Conservation (phyloP, 2,329 filamentous ascomycete species). For the Alternaria angustiovoidea region DNA sequence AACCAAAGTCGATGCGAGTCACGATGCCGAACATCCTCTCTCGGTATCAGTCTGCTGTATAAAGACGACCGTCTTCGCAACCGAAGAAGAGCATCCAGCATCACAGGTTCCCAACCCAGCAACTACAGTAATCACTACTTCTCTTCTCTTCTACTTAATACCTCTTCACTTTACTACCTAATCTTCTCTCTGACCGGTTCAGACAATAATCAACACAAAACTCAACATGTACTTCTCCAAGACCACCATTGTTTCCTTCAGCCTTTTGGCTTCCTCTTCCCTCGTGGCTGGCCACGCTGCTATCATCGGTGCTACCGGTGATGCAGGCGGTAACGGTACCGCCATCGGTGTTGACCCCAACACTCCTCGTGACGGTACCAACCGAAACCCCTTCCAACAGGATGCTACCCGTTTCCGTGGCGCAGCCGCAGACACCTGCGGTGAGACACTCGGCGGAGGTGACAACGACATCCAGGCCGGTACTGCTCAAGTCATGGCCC, state of each 20-base stretch:
- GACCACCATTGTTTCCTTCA: constrained; percentile 52
- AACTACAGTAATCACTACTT: constrained; percentile 47
- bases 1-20: constrained; percentile 13
- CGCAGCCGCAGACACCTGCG: constrained; percentile 60
- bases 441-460: constrained; percentile 66
- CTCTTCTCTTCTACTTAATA: constrained; percentile 39
- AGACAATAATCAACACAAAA: constrained; percentile 31
- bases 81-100: constrained; percentile 41
- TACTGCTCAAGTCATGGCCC: constrained; percentile 65
- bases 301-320: constrained; percentile 66
- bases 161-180: constrained; percentile 32
- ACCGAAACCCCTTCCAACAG: constrained; percentile 68
- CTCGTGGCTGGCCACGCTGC: constrained; percentile 69
- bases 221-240: constrained; percentile 55
- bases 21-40: constrained; percentile 4
- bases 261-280: constrained; percentile 62
- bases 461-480: constrained; percentile 65
- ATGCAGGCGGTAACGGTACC: constrained; percentile 62
- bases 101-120: constrained; percentile 46
- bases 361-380: constrained; percentile 69
- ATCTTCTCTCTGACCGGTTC: constrained; percentile 48
- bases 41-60: constrained; percentile 29
- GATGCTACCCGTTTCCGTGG: constrained; percentile 70
- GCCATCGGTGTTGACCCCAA: constrained; percentile 62
- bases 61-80: constrained; percentile 32